Conservation (phyloP, 1,139 yeast genomes). For the Entelexis paramagnoliae region DNA sequence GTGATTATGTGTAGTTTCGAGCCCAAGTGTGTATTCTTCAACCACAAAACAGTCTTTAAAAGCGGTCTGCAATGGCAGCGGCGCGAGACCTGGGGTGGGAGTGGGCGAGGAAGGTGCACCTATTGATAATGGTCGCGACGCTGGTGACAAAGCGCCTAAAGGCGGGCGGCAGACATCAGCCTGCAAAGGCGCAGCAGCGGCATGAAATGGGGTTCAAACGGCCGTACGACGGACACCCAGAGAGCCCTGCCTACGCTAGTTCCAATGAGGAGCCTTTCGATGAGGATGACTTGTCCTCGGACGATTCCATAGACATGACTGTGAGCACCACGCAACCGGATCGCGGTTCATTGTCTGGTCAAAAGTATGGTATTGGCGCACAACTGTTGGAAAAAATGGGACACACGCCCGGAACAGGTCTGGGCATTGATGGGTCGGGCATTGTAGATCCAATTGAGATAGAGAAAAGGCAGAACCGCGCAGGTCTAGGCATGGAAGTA, state of each 20-base stretch:
- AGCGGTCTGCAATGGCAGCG: too few relatives aligned
- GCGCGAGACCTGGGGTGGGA: too few relatives aligned
- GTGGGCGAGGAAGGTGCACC: neutral
- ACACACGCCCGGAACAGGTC: constrained; percentile 68
- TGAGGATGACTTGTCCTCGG: neutral
- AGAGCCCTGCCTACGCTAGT: neutral
- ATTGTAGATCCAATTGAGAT: constrained; percentile 55
- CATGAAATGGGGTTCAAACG: neutral
- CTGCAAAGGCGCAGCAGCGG: too few relatives aligned
- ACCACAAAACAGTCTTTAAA: neutral
- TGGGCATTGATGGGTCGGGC: constrained; percentile 64
- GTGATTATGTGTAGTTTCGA: neutral
- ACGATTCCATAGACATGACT: neutral
- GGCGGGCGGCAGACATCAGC: too few relatives aligned
- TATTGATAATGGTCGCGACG: neutral
- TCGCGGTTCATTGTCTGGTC: neutral
- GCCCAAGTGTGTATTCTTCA: too few relatives aligned
- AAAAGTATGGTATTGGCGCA: constrained; percentile 75
- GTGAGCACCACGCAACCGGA: neutral
- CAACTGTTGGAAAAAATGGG: constrained; percentile 76
- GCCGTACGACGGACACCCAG: neutral
- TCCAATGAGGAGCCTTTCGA: neutral
- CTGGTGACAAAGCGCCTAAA: neutral
- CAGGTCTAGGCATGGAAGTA: constrained; percentile 6
- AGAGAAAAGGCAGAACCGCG: constrained; percentile 3